Evolutionary conservation across 2,329 filamentous ascomycete species (phyloP), one percentile per base, ranked within the genome.

Genomic region (Dothistroma septosporum): DNA sequence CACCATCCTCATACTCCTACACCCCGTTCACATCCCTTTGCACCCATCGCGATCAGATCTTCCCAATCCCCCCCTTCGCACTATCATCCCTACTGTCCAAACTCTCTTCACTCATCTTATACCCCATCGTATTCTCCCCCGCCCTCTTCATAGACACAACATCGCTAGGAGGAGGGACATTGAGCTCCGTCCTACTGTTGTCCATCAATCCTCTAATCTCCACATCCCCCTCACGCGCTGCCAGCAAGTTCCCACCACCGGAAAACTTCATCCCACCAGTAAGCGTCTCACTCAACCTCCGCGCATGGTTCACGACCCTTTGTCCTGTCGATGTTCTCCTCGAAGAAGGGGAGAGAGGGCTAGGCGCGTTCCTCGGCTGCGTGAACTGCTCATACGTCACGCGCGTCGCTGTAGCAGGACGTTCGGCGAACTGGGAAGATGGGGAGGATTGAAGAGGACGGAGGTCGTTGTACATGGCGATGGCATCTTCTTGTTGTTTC

Each of bases 401-500:
- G n/a, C 59, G 56, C 19, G 60, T 41, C 16, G 57, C 47, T 24
- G 57, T 47, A 31, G 37, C 55, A 41, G 66, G 68, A 22, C 68
- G 62, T 58, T 66, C 59, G 58, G 70, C 66, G 61, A 72, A 72
- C 11, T 67, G 67, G 46, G 64, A 61, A 4, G 62, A 66, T 10
- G 72, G 72, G 1, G 68, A 71, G 24, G 70, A 73, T 44, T 61
- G 64, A 7, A 72, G 67, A 10, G 71, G 70, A 57, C 68, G 68
- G 32, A 73, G 66, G 60, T 65, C 60, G 9, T 62, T 59, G 60
- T 61, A 73, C 67, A 72, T 70, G 41, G 64, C 65, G 32, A 62
- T 48, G 44, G 71, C 72, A 60, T 73, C 72, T 50, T 61, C 41
- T 33, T 54, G 60, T 58, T 69, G 68, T 64, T 73, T 73, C 60